Conservation (phyloP, 768 basidiomycete species). For the Arthromyces matolae region DNA sequence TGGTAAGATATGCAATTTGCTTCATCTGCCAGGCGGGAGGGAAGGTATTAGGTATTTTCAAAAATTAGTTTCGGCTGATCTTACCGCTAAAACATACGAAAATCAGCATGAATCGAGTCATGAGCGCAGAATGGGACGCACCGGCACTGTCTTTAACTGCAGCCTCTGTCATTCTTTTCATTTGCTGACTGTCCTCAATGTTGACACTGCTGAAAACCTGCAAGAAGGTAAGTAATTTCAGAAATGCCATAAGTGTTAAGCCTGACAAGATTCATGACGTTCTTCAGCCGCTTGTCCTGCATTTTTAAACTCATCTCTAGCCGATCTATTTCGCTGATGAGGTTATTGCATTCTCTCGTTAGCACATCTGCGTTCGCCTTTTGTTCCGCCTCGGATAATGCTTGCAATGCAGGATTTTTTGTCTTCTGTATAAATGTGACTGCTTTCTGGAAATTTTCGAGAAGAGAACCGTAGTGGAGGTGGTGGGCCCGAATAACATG, state of each 20-base stretch:
- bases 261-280: constrained; percentile 49
- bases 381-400: constrained; percentile 24
- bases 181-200: constrained; percentile 50
- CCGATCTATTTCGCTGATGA: constrained; percentile 49
- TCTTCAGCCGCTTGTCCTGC: constrained; percentile 48
- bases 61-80: background rate
- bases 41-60: background rate
- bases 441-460: constrained; percentile 44
- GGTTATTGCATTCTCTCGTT: constrained; percentile 44
- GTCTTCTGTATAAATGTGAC: constrained; percentile 42
- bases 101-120: background rate
- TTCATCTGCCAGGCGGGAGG: constrained; percentile 47
- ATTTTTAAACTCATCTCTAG: constrained; percentile 36
- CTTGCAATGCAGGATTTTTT: constrained; percentile 47
- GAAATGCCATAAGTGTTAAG: background rate
- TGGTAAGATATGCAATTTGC: constrained; percentile 58
- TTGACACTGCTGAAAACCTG: constrained; percentile 61
- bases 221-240: background rate
- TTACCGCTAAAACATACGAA: constrained; percentile 19
- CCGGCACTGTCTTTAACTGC: constrained; percentile 48
- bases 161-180: constrained; percentile 50
- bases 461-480: constrained; percentile 44
- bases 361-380: constrained; percentile 31
- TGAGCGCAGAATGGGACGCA: constrained; percentile 20
- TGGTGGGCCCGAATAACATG: constrained; percentile 52